phyloP scores from a whole-genome alignment of 139 green algal species.

The Micractinium conductrix region DNA sequence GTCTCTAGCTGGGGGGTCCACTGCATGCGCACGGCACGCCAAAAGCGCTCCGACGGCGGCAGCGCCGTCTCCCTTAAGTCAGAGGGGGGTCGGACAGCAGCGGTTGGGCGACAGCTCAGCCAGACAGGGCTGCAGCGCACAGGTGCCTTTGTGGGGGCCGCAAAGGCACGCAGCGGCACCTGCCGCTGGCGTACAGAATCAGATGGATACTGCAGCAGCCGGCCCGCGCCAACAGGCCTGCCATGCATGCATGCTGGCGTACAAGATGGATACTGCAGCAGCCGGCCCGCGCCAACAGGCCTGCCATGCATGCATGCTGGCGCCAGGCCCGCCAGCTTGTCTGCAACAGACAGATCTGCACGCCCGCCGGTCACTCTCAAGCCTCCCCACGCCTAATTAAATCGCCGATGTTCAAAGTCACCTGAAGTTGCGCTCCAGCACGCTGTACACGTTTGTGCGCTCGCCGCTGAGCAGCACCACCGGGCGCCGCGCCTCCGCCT shows the following conservation, averaged over 20 bases:
- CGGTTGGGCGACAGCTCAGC: background rate
- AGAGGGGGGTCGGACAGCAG: background rate
- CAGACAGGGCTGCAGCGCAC: too few relatives aligned
- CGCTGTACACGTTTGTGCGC: conserved; percentile 38
- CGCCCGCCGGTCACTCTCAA: too few relatives aligned
- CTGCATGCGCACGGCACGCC: conserved; percentile 42
- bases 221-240: too few relatives aligned
- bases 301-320: conserved; percentile 20
- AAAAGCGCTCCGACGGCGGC: conserved; percentile 56
- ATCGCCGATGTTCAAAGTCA: background rate
- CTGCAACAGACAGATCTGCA: background rate
- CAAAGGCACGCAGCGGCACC: background rate
- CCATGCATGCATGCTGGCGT: background rate
- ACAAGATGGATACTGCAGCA: too few relatives aligned
- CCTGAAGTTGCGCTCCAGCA: conserved; percentile 57
- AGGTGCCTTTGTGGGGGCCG: too few relatives aligned
- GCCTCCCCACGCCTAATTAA: too few relatives aligned
- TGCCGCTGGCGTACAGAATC: background rate
- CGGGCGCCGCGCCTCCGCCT: conserved; percentile 11
- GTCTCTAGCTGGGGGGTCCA: conserved; percentile 59
- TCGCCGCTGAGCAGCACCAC: conserved; percentile 30
- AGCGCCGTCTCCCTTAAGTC: conserved; percentile 19
- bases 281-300: too few relatives aligned
- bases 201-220: too few relatives aligned
- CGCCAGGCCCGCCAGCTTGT: too few relatives aligned